Evolutionary conservation across 2,329 filamentous ascomycete species (phyloP).

Genomic region (Fusarium oxysporum): DNA sequence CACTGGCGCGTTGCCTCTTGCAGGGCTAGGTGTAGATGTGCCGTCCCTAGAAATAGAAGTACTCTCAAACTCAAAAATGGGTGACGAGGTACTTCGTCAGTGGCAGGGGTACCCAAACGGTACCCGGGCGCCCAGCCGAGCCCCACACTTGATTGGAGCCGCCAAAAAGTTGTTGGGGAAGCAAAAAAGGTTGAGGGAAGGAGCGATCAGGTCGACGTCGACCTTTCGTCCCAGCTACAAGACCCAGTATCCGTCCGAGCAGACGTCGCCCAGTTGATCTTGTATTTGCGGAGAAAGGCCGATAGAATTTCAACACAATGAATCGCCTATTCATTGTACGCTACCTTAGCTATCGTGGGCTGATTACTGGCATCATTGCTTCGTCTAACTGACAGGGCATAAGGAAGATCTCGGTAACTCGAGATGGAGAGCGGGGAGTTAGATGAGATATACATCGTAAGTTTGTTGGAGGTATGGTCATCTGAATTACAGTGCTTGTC

Average conservation of each 20-base stretch:
- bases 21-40: constrained; percentile 31
- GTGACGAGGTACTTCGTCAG: constrained; percentile 3
- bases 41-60: constrained; percentile 10
- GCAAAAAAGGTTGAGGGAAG: constrained; percentile 42
- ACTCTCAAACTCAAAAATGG: neutral
- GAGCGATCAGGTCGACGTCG: constrained; percentile 31
- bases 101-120: constrained; percentile 19
- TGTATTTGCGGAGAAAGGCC: constrained; percentile 37
- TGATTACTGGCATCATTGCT: constrained; percentile 39
- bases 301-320: constrained; percentile 23
- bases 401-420: constrained; percentile 29
- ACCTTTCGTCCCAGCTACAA: constrained; percentile 16
- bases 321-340: neutral
- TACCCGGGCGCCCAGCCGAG: constrained; percentile 4
- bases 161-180: constrained; percentile 49
- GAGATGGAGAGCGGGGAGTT: constrained; percentile 9
- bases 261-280: constrained; percentile 23
- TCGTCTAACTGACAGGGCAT: neutral
- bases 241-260: constrained; percentile 11
- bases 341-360: constrained; percentile 31
- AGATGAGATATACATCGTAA: neutral
- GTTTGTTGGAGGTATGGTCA: constrained; percentile 8
- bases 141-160: constrained; percentile 39
- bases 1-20: constrained; percentile 24
- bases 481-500: constrained; percentile 28